Percentiles rank a stretch among this genome's conserved stretches.
phyloP scores from a whole-genome alignment of 768 basidiomycete species.

The Leccinum rimulosum region DNA sequence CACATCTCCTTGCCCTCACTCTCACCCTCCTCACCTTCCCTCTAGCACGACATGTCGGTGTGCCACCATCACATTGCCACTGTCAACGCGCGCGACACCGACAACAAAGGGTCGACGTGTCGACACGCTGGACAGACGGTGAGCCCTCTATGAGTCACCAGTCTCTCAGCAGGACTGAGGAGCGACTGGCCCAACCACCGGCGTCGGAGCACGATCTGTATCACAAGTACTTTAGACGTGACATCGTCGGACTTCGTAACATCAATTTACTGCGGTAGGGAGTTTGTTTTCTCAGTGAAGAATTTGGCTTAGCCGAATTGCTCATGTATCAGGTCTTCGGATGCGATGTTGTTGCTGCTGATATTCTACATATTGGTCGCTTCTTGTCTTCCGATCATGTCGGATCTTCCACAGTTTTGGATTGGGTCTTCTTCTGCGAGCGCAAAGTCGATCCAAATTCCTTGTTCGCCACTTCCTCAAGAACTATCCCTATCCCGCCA shows the following conservation, averaged over 20 bases:
- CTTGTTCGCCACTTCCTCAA: conserved; percentile 92
- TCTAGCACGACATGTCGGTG: too few species aligned
- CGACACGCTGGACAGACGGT: too few species aligned
- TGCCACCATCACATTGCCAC: too few species aligned
- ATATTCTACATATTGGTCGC: conserved; percentile 63
- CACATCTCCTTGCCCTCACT: too few species aligned
- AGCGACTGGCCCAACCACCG: conserved; percentile 5
- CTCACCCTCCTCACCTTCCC: too few species aligned
- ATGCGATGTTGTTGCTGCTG: conserved; percentile 76
- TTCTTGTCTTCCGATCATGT: conserved; percentile 57
- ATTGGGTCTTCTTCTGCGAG: too few species aligned
- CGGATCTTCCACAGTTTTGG: conserved; percentile 86
- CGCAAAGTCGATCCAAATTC: too few species aligned
- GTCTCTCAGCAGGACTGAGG: conserved; percentile 1
- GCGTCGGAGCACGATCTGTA: too few species aligned
- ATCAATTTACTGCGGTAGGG: conserved; percentile 82
- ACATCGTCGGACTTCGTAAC: conserved; percentile 76
- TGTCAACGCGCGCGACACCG: too few species aligned
- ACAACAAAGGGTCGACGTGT: too few species aligned
- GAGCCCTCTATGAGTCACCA: conserved; percentile 5
- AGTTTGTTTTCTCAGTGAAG: conserved; percentile 1
- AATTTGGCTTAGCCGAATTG: conserved; percentile 22
- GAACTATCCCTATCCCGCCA: conserved; percentile 83
- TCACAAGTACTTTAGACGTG: conserved; percentile 89
- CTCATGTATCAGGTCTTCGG: conserved; percentile 61